Evolutionary conservation across 129 eudicot genomes (phyloP).

Genomic region (Helianthus tuberosus): DNA sequence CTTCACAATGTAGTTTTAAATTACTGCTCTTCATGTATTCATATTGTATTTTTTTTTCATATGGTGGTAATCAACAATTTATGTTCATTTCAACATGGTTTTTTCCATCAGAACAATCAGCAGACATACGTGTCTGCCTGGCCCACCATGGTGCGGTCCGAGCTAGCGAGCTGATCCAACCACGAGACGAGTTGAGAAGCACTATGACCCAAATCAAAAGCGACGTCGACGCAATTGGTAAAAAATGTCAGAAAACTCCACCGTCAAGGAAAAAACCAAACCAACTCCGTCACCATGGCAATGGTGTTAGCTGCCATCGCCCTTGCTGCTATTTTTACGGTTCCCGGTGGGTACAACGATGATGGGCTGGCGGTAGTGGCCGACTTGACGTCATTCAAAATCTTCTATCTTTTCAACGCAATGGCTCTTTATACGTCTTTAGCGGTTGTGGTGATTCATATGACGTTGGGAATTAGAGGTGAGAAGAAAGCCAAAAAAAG

Average conservation of each 20-base stretch:
- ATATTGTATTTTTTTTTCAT: too few species aligned
- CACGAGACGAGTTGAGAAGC: slow-evolving; percentile 73
- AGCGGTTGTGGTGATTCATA: slow-evolving; percentile 87
- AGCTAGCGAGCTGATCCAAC: slow-evolving; percentile 85
- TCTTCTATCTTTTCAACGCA: slow-evolving; percentile 67
- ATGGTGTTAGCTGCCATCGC: slow-evolving; percentile 87
- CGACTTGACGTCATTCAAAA: slow-evolving; percentile 45
- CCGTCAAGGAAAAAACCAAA: slow-evolving; percentile 77
- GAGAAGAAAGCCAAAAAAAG: slow-evolving; percentile 66
- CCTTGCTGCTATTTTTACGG: slow-evolving; percentile 82
- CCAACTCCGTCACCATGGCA: slow-evolving; percentile 80
- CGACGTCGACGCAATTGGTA: slow-evolving; percentile 77
- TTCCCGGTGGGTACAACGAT: slow-evolving; percentile 71
- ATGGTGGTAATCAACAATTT: too few species aligned
- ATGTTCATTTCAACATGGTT: too few species aligned
- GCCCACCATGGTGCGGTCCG: slow-evolving; percentile 65
- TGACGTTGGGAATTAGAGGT: slow-evolving; percentile 59
- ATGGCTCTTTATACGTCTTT: slow-evolving; percentile 74
- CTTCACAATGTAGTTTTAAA: too few species aligned
- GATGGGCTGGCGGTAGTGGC: slow-evolving; percentile 60
- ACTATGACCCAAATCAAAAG: slow-evolving; percentile 81
- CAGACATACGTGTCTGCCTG: slow-evolving; percentile 51
- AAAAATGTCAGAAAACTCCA: slow-evolving; percentile 85
- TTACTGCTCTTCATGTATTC: too few species aligned
- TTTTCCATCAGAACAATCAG: slow-evolving; percentile 62